phyloP scores from a whole-genome alignment of 2,329 filamentous ascomycete genomes.

The Monilinia fructigena region DNA sequence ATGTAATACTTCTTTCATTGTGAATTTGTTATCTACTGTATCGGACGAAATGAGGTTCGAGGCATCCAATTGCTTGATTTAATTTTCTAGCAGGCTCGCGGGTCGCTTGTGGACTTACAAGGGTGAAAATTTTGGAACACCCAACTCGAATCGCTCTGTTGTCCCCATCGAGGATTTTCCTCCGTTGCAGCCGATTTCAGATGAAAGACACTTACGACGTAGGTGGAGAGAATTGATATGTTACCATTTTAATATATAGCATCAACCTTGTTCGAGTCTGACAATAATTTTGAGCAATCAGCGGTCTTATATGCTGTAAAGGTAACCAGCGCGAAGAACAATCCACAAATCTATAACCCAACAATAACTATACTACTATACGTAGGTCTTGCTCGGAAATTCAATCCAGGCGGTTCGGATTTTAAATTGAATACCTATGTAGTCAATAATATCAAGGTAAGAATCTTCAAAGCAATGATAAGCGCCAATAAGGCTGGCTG shows the following conservation, averaged over 20 bases:
- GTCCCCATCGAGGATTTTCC: no score
- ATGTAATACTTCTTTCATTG: not conserved
- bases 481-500: not conserved
- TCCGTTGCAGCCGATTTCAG: no score
- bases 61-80: constrained; percentile 9
- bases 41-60: not conserved
- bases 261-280: no score
- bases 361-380: not conserved
- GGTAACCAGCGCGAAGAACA: not conserved
- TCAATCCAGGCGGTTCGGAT: not conserved
- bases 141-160: no score
- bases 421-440: not conserved
- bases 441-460: not conserved
- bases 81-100: not conserved
- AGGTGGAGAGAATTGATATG: no score
- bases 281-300: no score
- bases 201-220: no score
- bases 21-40: not conserved
- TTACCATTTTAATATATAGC: no score
- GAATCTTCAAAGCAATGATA: not conserved
- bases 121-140: not conserved
- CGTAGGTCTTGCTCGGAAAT: not conserved
- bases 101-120: not conserved
- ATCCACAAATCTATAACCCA: not conserved
- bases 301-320: no score